phyloP scores from a whole-genome alignment of 495 filamentous ascomycete species.

The Lasiosphaeria miniovina region DNA sequence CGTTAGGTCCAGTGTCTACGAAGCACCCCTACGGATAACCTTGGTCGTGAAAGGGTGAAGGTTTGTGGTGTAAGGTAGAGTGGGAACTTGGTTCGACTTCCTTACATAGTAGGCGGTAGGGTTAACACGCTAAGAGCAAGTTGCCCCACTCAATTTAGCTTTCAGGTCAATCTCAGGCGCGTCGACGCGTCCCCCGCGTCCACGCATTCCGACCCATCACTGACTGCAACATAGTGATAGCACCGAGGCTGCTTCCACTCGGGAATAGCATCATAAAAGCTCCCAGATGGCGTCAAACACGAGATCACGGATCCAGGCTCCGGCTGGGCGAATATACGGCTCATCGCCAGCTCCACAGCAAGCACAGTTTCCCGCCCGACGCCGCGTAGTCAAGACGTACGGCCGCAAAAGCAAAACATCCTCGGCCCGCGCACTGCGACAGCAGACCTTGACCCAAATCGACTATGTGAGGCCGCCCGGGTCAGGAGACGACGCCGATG shows the following conservation, averaged over 20 bases:
- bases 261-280: neutral
- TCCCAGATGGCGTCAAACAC: slow-evolving; percentile 34
- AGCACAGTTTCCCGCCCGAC: slow-evolving; percentile 34
- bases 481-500: slow-evolving; percentile 2
- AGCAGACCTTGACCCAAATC: slow-evolving; percentile 52
- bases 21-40: no score
- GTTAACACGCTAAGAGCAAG: no score
- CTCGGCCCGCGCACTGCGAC: slow-evolving; percentile 30
- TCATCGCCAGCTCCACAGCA: slow-evolving; percentile 41
- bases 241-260: neutral
- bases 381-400: slow-evolving; percentile 38
- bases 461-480: slow-evolving; percentile 32
- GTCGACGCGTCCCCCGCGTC: no score
- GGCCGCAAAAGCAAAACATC: slow-evolving; percentile 23
- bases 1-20: no score
- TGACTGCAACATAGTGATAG: no score
- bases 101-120: no score
- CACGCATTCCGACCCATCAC: no score
- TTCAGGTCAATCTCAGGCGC: no score
- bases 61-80: no score
- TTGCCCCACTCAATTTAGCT: no score
- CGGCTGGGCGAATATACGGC: slow-evolving; percentile 31
- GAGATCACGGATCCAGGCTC: slow-evolving; percentile 1
- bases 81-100: no score
- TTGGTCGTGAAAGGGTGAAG: no score